Conservation (phyloP, 192 early-diverging fungal species). For the Diversispora eburnea region DNA sequence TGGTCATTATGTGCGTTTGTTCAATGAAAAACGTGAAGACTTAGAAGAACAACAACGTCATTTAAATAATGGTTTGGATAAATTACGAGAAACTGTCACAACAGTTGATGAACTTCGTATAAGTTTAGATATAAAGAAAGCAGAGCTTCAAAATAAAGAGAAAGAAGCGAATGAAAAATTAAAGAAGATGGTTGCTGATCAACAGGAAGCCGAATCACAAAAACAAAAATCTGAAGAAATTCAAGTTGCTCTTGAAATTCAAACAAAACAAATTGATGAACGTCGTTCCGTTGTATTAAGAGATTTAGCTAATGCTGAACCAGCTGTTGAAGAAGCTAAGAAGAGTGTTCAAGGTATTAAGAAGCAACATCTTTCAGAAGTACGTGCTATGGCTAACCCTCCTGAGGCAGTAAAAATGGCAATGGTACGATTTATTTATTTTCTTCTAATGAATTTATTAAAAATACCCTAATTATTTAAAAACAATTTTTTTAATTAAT, state of each 20-base stretch:
- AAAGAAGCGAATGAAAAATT: conserved; percentile 93
- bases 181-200: conserved; percentile 89
- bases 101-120: conserved; percentile 93
- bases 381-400: conserved; percentile 95
- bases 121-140: conserved; percentile 81
- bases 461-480: too few species aligned
- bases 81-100: conserved; percentile 88
- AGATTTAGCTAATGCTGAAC: conserved; percentile 95
- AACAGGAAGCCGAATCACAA: conserved; percentile 91
- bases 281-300: conserved; percentile 74
- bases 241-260: conserved; percentile 65
- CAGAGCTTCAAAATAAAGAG: conserved; percentile 83
- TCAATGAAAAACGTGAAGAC: conserved; percentile 87
- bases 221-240: conserved; percentile 77
- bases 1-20: conserved; percentile 84
- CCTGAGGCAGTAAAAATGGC: conserved; percentile 94
- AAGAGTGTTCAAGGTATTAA: conserved; percentile 93
- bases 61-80: conserved; percentile 95
- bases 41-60: conserved; percentile 99
- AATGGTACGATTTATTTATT: conserved; percentile 38
- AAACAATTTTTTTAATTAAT: too few species aligned
- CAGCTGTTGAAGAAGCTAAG: conserved; percentile 94
- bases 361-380: conserved; percentile 94
- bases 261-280: conserved; percentile 76
- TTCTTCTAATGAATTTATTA: too few species aligned